Base-by-base conservation (phyloP, 2,329 filamentous ascomycete genomes). In the Curvularia lunata region DNA sequence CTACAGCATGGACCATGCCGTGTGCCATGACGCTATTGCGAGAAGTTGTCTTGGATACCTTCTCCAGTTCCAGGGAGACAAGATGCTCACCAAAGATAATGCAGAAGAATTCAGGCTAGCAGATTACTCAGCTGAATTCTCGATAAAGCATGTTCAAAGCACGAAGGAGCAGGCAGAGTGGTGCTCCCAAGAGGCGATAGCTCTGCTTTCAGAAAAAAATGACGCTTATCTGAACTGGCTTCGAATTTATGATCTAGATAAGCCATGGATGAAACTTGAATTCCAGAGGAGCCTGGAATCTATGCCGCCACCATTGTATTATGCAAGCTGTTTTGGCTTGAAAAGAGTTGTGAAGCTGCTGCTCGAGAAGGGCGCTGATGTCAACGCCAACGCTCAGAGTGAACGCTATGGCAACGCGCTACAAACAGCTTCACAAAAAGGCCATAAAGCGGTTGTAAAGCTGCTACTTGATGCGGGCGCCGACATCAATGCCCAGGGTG, bases 41-140 rank as follows among this genome's bases (percentile, higher is more conserved):
- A 59, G 47, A 37, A 42, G 61, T 28, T 73, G 56, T 57, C 48
- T 76, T 13, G 42, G 25, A 16, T 76, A 75, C 51, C 47, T 76
- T 13, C 30, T 66, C 16, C 65, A 71, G 43, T 64, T 73, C 21
- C 59, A 66, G 19, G 40, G 58, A 32, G 16, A 30, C 43, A 23
- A 13, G 25, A 34, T 34, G 37, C 37, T 40, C n/a, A 40, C 62
- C 5, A 8, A 48, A 25, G 41, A 40, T 6, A 27, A 18, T 16
- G 7, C 38, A 16, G 4, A 47, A 32, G n/a, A 1, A 21, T 69
- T 32, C 6, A 54, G 56, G 13, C 62, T 75, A 0, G 69, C 70
- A 47, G 10, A 34, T 4, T 75, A 76, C 46, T 48, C 68, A 37
- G 72, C 72, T 34, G n/a, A 65, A 50, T 70, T 65, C 58, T 76